Evolutionary conservation across 2,329 filamentous ascomycete genomes (phyloP).

Genomic region (Monilinia aucupariae): DNA sequence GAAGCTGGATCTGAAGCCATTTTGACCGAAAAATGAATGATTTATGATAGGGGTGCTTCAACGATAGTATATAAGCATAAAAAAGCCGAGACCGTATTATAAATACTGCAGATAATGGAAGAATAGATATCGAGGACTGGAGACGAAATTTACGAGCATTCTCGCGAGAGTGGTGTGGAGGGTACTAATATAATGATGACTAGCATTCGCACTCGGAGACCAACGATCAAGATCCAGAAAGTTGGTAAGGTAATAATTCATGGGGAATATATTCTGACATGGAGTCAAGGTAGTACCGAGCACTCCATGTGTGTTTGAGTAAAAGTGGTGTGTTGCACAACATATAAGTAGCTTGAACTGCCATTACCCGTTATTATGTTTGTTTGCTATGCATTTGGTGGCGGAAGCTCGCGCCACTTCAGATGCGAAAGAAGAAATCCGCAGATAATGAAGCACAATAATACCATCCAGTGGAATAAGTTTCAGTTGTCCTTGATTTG

Average conservation of each 20-base stretch:
- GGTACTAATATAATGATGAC: background rate
- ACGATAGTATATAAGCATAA: background rate
- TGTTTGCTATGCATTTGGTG: background rate
- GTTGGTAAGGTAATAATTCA: background rate
- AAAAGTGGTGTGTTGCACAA: background rate
- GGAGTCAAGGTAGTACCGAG: background rate
- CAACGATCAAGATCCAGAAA: too few species aligned
- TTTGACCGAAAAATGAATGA: background rate
- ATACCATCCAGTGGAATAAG: background rate
- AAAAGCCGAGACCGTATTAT: background rate
- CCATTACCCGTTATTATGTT: background rate
- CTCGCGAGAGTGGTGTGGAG: background rate
- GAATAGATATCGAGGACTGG: too few species aligned
- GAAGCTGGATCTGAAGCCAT: background rate
- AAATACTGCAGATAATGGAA: too few species aligned
- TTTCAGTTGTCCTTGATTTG: background rate
- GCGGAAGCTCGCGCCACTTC: background rate
- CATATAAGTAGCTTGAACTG: background rate
- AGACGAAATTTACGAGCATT: too few species aligned
- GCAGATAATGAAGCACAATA: background rate
- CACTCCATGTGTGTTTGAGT: background rate
- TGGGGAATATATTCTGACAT: background rate
- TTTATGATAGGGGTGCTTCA: background rate
- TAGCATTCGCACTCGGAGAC: background rate
- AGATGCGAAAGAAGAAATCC: background rate